Evolutionary conservation across 345 rosid genomes (phyloP).

Genomic region (Angophora floribunda): DNA sequence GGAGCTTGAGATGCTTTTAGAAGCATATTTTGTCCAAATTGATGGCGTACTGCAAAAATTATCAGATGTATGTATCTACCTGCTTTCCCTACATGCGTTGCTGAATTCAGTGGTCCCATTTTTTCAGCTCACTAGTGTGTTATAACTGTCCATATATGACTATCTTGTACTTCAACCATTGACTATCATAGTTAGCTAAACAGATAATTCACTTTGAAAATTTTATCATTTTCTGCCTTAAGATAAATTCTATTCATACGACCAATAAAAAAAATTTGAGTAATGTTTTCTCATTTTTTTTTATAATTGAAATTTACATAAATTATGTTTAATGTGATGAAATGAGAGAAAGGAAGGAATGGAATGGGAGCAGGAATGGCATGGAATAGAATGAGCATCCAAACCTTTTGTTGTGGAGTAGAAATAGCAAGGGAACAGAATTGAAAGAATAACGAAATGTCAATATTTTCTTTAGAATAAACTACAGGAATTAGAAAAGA

Average conservation of each 20-base stretch:
- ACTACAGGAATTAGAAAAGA: not conserved
- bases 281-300: not conserved
- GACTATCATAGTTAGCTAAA: not conserved
- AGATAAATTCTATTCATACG: not conserved
- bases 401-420: not conserved
- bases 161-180: not conserved
- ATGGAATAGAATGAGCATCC: not conserved
- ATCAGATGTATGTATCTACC: slow-evolving; percentile 24
- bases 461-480: not conserved
- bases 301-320: not conserved
- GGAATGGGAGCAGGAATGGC: not conserved
- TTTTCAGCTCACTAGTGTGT: not conserved
- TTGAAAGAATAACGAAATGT: not conserved
- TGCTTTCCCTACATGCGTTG: not conserved
- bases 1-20: slow-evolving; percentile 51
- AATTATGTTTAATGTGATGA: not conserved
- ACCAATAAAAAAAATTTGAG: not conserved
- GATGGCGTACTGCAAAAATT: slow-evolving; percentile 40
- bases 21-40: slow-evolving; percentile 46
- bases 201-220: not conserved
- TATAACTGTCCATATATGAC: not conserved
- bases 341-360: not conserved
- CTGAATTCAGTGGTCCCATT: not conserved
- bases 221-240: not conserved
- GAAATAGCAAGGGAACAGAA: not conserved